phyloP scores from a whole-genome alignment of 495 filamentous ascomycete species.

The Talaromyces wortmannii region DNA sequence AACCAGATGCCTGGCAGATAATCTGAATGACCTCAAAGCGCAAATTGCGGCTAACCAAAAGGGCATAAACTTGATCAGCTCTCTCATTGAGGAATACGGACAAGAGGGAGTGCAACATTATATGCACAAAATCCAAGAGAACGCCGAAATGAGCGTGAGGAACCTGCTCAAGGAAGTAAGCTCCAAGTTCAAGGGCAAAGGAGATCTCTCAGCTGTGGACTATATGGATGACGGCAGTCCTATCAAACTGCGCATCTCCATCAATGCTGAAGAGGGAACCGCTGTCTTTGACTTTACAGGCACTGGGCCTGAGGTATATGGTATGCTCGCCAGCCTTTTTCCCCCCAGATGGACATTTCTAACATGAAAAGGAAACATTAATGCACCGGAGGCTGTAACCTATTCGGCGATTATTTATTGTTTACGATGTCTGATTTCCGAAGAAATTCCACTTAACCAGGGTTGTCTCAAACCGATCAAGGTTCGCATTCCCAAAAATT shows the following conservation, averaged over 20 bases:
- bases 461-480: constrained; percentile 81
- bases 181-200: constrained; percentile 56
- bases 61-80: constrained; percentile 80
- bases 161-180: constrained; percentile 69
- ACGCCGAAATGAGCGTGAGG: constrained; percentile 77
- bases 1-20: constrained; percentile 81
- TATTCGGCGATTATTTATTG: constrained; percentile 91
- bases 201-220: constrained; percentile 67
- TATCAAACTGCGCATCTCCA: constrained; percentile 67
- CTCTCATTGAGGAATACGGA: constrained; percentile 83
- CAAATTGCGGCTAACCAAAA: constrained; percentile 95
- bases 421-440: constrained; percentile 74
- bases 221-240: constrained; percentile 87
- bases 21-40: constrained; percentile 91
- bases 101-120: constrained; percentile 86
- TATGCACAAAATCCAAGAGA: constrained; percentile 87
- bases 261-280: constrained; percentile 69
- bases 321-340: constrained; percentile 1
- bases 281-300: constrained; percentile 72
- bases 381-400: constrained; percentile 82
- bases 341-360: neutral
- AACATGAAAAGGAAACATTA: constrained; percentile 55
- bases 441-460: constrained; percentile 92
- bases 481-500: constrained; percentile 70
- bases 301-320: constrained; percentile 81